phyloP scores from a whole-genome alignment of 2,329 filamentous ascomycete genomes.

The Dendryphion nanum region DNA sequence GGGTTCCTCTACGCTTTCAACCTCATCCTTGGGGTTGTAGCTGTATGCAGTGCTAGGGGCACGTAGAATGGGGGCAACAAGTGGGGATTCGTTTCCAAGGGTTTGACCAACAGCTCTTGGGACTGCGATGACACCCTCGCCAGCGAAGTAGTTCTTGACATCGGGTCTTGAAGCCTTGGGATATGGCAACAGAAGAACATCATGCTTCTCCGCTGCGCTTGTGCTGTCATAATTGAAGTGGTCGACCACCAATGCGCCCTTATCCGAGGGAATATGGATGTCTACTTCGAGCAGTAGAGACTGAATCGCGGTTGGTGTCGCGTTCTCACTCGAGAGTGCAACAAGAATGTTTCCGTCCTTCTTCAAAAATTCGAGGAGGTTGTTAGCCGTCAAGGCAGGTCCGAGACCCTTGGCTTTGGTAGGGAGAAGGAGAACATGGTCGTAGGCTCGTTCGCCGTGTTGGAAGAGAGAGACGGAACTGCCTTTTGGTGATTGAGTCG shows the following conservation, averaged over 20 bases:
- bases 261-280: constrained; percentile 81
- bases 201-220: constrained; percentile 78
- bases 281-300: constrained; percentile 85
- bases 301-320: constrained; percentile 70
- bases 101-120: constrained; percentile 78
- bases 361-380: constrained; percentile 88
- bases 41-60: constrained; percentile 85
- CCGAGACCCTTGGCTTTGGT: constrained; percentile 91
- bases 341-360: constrained; percentile 88
- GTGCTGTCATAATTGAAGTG: constrained; percentile 89
- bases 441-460: constrained; percentile 83
- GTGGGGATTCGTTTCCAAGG: constrained; percentile 71
- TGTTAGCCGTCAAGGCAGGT: constrained; percentile 79
- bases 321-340: constrained; percentile 69
- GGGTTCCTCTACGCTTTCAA: constrained; percentile 69
- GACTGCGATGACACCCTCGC: constrained; percentile 71
- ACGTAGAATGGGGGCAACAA: constrained; percentile 78
- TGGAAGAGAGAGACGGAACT: constrained; percentile 71
- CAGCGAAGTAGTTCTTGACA: constrained; percentile 74
- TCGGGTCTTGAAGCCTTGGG: constrained; percentile 65
- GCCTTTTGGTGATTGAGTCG: constrained; percentile 64
- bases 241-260: constrained; percentile 82
- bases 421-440: constrained; percentile 87
- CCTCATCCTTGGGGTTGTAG: constrained; percentile 89
- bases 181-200: constrained; percentile 76